Percentiles rank a stretch among this genome's conserved stretches.
Conservation (phyloP, 2,329 filamentous ascomycete genomes). For the Apiospora rasikravindrae region DNA sequence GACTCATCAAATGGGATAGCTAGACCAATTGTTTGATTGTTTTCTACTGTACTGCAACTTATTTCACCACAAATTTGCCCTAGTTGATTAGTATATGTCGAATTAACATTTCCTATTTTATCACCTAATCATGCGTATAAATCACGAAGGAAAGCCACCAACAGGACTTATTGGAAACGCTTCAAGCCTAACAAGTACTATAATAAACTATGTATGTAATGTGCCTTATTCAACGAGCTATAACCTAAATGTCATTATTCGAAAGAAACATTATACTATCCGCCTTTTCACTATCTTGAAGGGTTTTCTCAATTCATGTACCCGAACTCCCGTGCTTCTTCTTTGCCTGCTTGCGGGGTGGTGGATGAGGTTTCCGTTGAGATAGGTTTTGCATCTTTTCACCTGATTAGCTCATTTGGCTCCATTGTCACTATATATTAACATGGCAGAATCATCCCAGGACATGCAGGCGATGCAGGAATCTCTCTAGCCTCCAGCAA, state of each 20-base stretch:
- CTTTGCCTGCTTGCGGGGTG: not conserved
- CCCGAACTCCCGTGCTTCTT: not conserved
- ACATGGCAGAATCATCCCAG: no score
- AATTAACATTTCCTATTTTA: not conserved
- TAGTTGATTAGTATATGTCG: not conserved
- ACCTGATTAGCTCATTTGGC: no score
- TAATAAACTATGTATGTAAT: not conserved
- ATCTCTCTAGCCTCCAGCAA: no score
- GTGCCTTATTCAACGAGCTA: not conserved
- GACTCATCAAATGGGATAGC: not conserved
- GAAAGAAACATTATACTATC: not conserved
- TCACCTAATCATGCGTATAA: not conserved
- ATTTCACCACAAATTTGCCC: not conserved
- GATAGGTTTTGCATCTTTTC: not conserved
- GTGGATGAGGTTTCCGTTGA: not conserved
- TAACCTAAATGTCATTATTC: not conserved
- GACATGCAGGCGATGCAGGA: no score
- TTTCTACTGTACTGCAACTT: not conserved
- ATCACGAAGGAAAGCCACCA: not conserved
- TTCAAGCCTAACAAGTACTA: no score
- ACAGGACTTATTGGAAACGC: not conserved
- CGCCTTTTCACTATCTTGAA: not conserved
- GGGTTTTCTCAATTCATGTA: not conserved
- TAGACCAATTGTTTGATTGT: not conserved
- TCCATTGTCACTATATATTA: no score